Evolutionary conservation across 78 protist genomes (phyloP), one percentile per base, ranked within the genome.

Genomic region (Isochrysis galbana): DNA sequence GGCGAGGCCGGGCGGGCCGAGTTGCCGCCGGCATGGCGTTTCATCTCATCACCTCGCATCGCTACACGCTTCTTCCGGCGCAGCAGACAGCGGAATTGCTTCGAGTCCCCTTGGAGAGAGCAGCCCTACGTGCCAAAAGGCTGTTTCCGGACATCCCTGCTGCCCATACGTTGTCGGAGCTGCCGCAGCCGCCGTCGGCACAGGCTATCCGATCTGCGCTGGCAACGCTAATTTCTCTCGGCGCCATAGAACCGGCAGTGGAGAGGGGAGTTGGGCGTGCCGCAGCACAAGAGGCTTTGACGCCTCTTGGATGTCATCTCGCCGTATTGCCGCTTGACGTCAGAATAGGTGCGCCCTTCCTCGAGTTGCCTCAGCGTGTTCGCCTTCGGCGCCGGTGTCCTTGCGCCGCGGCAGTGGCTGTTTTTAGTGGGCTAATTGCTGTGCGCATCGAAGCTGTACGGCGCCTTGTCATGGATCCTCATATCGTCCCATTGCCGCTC

Each of bases 1-100:
- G 99, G 1, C 93, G 96, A 1, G 99, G 99, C 26, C 95, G 99
- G 1, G 99, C 99, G 2, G 99, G 99, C 54, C 94, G 98, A 38
- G 97, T 94, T 55, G 72, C 95, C 44, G 92, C 97, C 2, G 98
- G 98, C 70, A 23, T 42, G 1, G 95, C 97, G 55, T 96, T 90
- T 80, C 94, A 32, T 2, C 84, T 89, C 11, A 17, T 38, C n/a
- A 39, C 92, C 41, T 26, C 61, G 82, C 51, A 23, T 23, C 41
- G 45, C 32, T 36, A 36, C 84, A 46, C 84, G 19, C 46, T 17
- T 1, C 44, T 5, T 7, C 74, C 74, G 10, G 29, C 10, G 74
- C 74, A 61, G n/a, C 74, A 7, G 25, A 48, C 69, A 42, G 98
- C 99, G 22, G 99, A 98, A 86, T 96, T 98, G 34, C 97, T 90